Percentiles rank a stretch among this genome's conserved stretches.
phyloP scores from a whole-genome alignment of 345 rosid genomes.

The Murraya paniculata region DNA sequence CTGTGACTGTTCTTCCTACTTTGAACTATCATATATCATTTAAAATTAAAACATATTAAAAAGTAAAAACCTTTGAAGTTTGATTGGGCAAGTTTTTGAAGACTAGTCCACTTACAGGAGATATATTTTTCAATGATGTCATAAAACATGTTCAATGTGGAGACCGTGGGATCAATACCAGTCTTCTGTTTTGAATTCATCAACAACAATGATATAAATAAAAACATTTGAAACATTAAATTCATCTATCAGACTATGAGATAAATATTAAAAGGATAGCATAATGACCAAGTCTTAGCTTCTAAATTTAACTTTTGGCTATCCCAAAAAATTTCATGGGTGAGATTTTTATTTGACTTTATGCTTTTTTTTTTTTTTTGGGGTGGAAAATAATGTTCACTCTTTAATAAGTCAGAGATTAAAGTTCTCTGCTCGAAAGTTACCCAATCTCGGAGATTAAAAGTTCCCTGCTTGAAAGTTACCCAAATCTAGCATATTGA shows the following conservation, averaged over 20 bases:
- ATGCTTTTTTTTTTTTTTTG: too few relatives aligned
- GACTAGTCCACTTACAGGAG: neutral
- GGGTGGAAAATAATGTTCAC: too few relatives aligned
- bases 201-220: neutral
- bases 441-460: too few relatives aligned
- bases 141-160: neutral
- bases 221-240: neutral
- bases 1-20: neutral
- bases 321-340: too few relatives aligned
- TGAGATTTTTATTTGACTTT: too few relatives aligned
- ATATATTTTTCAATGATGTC: neutral
- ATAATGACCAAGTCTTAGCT: too few relatives aligned
- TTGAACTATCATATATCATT: neutral
- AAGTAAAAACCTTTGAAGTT: neutral
- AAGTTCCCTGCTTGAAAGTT: neutral
- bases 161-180: neutral
- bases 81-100: neutral
- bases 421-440: too few relatives aligned
- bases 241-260: neutral
- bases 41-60: neutral
- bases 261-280: too few relatives aligned
- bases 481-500: neutral
- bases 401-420: too few relatives aligned
- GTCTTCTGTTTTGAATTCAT: neutral
- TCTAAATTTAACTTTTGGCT: too few relatives aligned